Base-by-base conservation (phyloP, 495 filamentous ascomycete species). In the Aspergillus baeticus region DNA sequence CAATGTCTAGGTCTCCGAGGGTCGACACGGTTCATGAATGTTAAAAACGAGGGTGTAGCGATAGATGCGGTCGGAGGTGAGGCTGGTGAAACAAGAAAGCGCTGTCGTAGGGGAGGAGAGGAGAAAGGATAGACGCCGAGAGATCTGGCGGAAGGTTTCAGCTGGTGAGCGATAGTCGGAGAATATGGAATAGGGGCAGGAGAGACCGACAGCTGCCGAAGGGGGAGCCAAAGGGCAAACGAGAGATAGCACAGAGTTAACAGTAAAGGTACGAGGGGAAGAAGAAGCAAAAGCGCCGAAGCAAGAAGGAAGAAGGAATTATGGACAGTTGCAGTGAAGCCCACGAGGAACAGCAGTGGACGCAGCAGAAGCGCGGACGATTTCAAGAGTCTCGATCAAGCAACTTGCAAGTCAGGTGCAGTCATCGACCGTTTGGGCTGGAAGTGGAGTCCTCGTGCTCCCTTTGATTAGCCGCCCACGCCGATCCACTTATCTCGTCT, bases 111-210 rank as follows among this genome's bases (percentile, higher is more conserved):
- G 41, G 20, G 45, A 43, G 21, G 48, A 47, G 18, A 57, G 47
- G 18, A 55, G 33, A 63, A 51, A 55, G 57, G 57, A 18, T 18
- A 58, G 52, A 60, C 61, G 52, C 49, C 57, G 51, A 39, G 53
- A 51, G 53, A 42, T 48, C 20, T 41, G 61, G 55, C 44, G 34
- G 54, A 50, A 48, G 41, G 51, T 51, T 29, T 54, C 53, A 50
- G 51, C 58, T 49, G 52, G 34, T 10, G 48, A 29, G 53, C 20
- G 50, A 52, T 47, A 46, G 26, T 44, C 43, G 41, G 56, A 50
- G 50, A 55, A 63, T 54, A 29, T 29, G 26, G 8, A 54, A 54
- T 57, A 57, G 53, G 49, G 47, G 42, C 17, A 55, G 33, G 33
- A 34, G 42, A 55, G 53, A 34, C 35, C 20, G 35, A 36, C 29